Conservation (phyloP, 2,329 filamentous ascomycete genomes). For the Pseudogymnoascus sp. region DNA sequence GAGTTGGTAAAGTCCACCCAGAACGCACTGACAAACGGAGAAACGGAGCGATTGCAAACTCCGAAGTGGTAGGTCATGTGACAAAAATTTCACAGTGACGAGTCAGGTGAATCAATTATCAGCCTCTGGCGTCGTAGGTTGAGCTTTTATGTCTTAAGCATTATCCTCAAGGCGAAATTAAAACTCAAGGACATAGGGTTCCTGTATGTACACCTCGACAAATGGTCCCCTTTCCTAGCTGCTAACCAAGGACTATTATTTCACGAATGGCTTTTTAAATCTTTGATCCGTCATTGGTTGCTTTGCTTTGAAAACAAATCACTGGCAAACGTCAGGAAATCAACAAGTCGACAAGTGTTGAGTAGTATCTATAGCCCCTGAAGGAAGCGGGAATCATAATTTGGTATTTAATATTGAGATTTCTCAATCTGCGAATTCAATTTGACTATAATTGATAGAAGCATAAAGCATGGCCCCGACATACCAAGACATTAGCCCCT, state of each 20-base stretch:
- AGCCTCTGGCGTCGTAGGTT: not conserved
- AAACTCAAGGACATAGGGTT: not conserved
- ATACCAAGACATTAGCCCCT: not conserved
- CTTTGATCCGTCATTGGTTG: not conserved
- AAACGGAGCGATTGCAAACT: not conserved
- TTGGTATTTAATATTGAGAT: not conserved
- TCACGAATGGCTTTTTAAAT: not conserved
- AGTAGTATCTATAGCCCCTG: not conserved
- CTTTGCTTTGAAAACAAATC: not conserved
- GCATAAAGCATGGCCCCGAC: not conserved
- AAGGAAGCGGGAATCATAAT: not conserved
- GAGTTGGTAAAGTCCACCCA: not conserved
- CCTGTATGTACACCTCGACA: not conserved
- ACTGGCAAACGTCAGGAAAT: not conserved
- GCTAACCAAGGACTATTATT: not conserved
- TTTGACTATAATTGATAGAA: not conserved
- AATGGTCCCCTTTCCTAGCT: not conserved
- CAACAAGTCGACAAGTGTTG: not conserved
- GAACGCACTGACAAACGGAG: not conserved
- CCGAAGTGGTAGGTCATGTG: not conserved
- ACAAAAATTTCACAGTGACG: not conserved
- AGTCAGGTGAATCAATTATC: not conserved
- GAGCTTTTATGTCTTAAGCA: not conserved
- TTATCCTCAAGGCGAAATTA: not conserved
- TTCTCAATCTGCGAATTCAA: not conserved